phyloP scores from a whole-genome alignment of 1,284 basidiomycete genomes.

The Athelia psychrophila region DNA sequence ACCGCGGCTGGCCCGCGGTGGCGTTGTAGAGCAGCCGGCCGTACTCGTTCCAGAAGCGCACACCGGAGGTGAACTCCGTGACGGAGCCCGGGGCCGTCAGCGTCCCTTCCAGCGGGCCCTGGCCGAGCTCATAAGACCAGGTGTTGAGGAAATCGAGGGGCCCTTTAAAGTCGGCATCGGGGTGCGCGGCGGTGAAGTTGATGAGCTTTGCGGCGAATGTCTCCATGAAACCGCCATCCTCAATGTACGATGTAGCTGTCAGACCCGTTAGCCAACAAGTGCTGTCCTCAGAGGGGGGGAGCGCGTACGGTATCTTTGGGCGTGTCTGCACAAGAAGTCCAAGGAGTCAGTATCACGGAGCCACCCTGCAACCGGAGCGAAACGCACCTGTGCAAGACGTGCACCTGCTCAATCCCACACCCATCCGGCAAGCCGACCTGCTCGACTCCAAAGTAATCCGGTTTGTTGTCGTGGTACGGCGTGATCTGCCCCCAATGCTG shows the following conservation, averaged over 20 bases:
- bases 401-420: conserved; percentile 1
- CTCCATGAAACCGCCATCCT: not conserved
- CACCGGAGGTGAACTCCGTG: not conserved
- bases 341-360: not conserved
- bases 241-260: not conserved
- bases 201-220: not conserved
- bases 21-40: not conserved
- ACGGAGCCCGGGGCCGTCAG: not conserved
- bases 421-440: not conserved
- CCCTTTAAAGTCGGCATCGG: not conserved
- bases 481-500: not conserved
- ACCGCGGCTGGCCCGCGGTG: not conserved
- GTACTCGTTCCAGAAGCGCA: not conserved
- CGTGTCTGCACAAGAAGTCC: not conserved
- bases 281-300: too few relatives aligned
- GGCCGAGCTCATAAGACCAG: not conserved
- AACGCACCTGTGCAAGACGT: conserved; percentile 1
- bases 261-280: too few relatives aligned
- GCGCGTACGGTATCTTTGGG: not conserved
- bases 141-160: not conserved
- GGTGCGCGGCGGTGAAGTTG: not conserved
- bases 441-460: not conserved
- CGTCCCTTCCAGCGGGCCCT: not conserved
- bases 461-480: not conserved
- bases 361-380: not conserved